Base-by-base conservation (phyloP, 176 grass and related monocot species). In the Rhynchospora pubera region DNA sequence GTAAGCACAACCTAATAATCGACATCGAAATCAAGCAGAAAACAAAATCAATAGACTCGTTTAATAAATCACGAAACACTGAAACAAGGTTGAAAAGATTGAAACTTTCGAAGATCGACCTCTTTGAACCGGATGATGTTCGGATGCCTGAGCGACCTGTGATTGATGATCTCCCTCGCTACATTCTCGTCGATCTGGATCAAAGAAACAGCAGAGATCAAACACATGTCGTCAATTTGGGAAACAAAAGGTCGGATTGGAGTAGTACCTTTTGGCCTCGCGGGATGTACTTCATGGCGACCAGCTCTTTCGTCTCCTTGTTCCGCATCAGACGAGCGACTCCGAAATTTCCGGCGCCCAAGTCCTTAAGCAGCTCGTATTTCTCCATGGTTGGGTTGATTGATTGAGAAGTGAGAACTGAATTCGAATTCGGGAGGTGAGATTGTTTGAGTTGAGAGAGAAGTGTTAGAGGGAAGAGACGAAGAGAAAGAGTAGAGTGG, bases 61-160 rank as follows among this genome's bases (percentile, higher is more conserved):
- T 84, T 1, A 12, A n/a, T n/a, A n/a, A n/a, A 81, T 60, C 63
- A 64, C 1, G 11, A 48, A 46, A 23, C 39, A 43, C 21, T 15
- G 14, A 74, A 22, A 74, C 63, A 74, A 72, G 8, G 19, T 48
- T 4, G 44, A 18, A 82, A 53, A 71, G 52, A 44, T 57, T 45
- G 48, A 45, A 84, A 23, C 10, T 67, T 14, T 24, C 7, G 8
- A 28, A 28, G 26, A 28, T 28, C 26, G 26, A 90, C 88, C 92
- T 98, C 96, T 88, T 94, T 98, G 85, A 94, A 98, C 59, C 90
- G 89, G 74, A 98, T 88, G 39, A 98, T 94, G 82, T 98, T 98
- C 15, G 92, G 92, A 85, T 98, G 96, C 84, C 77, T 93, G 43
- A 98, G 83, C 19, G 90, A 94, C 44, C 84, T 88, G 77, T 98